phyloP scores from a whole-genome alignment of 805 yeast species.

The Helenozyma baotianmanensis region DNA sequence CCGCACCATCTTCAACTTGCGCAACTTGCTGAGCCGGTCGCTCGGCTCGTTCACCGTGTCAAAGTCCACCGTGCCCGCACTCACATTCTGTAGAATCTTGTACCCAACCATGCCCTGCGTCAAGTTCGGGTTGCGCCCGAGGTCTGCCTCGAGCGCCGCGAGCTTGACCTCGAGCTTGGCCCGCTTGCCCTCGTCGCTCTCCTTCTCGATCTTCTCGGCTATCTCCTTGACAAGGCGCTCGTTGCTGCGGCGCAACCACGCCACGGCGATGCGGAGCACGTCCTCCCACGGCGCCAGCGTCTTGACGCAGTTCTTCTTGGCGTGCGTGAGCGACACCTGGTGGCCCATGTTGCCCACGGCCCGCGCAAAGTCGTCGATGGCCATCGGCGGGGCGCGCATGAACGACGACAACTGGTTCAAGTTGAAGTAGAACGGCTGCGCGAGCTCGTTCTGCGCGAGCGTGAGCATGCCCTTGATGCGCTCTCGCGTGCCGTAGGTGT shows the following conservation, averaged over 20 bases:
- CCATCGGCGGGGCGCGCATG: slow-evolving; percentile 78
- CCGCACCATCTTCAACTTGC: slow-evolving; percentile 77
- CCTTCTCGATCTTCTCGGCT: slow-evolving; percentile 10
- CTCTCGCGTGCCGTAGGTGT: slow-evolving; percentile 69
- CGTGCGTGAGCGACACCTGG: slow-evolving; percentile 82
- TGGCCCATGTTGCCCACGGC: slow-evolving; percentile 85
- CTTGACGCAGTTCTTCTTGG: slow-evolving; percentile 78
- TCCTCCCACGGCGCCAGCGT: slow-evolving; percentile 85
- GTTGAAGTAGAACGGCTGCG: slow-evolving; percentile 72
- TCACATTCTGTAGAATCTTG: slow-evolving; percentile 46
- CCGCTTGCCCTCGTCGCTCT: slow-evolving; percentile 11
- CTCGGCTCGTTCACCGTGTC: slow-evolving; percentile 56
- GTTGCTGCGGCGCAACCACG: slow-evolving; percentile 45
- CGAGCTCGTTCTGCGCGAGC: slow-evolving; percentile 69
- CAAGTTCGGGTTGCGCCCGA: slow-evolving; percentile 41
- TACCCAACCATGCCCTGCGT: slow-evolving; percentile 44
- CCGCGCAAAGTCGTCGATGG: slow-evolving; percentile 63
- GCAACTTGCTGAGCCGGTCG: slow-evolving; percentile 50
- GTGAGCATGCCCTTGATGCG: slow-evolving; percentile 92
- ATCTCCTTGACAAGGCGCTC: slow-evolving; percentile 20
- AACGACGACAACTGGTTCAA: slow-evolving; percentile 73
- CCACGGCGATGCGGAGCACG: slow-evolving; percentile 67
- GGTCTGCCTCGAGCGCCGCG: slow-evolving; percentile 21
- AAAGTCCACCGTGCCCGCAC: slow-evolving; percentile 45
- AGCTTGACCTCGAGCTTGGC: slow-evolving; percentile 13